These are phyloP conservation scores for Hypsizygus ulmarius DNA, from an alignment of 1,284 basidiomycete species.

Conservation along the genomic window DNA sequence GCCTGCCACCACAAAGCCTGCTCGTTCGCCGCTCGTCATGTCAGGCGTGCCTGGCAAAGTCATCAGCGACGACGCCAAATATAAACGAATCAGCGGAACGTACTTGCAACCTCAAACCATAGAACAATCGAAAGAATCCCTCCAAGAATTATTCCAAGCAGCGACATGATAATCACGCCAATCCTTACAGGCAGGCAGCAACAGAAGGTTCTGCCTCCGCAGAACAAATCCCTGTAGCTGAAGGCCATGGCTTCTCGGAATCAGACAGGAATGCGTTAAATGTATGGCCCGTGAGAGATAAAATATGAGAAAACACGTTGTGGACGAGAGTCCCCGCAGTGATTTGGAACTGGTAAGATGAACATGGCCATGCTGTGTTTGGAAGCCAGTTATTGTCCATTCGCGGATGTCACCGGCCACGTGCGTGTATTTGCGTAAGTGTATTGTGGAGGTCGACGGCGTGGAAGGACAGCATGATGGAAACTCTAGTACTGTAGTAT, in stretches of 20 bases:
- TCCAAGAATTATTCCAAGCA: slow-evolving; percentile 50
- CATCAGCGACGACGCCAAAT: slow-evolving; percentile 4
- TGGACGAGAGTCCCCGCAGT: not conserved
- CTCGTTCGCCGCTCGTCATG: slow-evolving; percentile 37
- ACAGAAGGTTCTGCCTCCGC: slow-evolving; percentile 50
- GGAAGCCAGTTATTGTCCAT: too few relatives aligned
- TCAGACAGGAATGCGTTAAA: not conserved
- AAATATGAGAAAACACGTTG: not conserved
- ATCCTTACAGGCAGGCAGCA: slow-evolving; percentile 63
- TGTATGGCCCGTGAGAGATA: not conserved
- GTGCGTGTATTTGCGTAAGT: too few relatives aligned
- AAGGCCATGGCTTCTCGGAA: slow-evolving; percentile 32
- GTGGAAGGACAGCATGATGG: too few relatives aligned
- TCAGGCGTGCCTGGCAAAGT: slow-evolving; percentile 27
- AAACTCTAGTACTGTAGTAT: too few relatives aligned
- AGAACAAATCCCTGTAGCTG: slow-evolving; percentile 41
- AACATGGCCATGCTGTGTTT: slow-evolving; percentile 1
- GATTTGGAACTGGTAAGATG: not conserved
- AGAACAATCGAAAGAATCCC: slow-evolving; percentile 49
- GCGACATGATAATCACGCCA: slow-evolving; percentile 54
- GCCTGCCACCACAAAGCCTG: slow-evolving; percentile 46
- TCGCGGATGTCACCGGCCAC: too few relatives aligned
- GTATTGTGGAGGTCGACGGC: too few relatives aligned
- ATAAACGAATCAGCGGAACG: slow-evolving; percentile 20
- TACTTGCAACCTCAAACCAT: slow-evolving; percentile 60